Conservation (phyloP, 2,329 filamentous ascomycete genomes). For the Nemania serpens region DNA sequence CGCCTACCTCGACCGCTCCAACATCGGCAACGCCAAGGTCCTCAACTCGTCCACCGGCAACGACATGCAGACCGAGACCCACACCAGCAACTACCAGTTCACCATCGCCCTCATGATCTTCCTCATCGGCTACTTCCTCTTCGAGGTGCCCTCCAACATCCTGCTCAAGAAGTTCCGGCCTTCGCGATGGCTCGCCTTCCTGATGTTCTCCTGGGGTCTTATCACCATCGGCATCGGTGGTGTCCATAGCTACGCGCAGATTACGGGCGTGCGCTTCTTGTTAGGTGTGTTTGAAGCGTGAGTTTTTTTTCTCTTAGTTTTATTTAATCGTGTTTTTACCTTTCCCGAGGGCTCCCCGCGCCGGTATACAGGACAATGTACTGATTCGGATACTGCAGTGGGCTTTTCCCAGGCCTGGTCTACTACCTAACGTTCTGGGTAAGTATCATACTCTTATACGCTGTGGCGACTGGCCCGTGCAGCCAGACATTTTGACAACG, state of each 20-base stretch:
- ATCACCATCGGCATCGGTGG: constrained; percentile 71
- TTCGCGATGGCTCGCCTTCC: constrained; percentile 66
- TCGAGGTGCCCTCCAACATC: constrained; percentile 70
- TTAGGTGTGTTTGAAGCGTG: constrained; percentile 70
- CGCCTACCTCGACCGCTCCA: constrained; percentile 61
- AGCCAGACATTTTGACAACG: too few species aligned
- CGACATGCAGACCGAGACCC: constrained; percentile 43
- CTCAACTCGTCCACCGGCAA: constrained; percentile 45
- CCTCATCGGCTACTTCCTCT: constrained; percentile 47
- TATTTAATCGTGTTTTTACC: too few species aligned
- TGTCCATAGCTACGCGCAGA: constrained; percentile 62
- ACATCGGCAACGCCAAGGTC: constrained; percentile 52
- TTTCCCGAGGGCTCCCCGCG: too few species aligned
- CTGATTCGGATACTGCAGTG: constrained; percentile 39
- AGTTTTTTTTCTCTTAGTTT: too few species aligned
- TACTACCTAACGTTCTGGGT: constrained; percentile 72
- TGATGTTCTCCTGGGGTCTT: constrained; percentile 69
- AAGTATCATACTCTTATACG: too few species aligned
- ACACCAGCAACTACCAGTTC: constrained; percentile 41
- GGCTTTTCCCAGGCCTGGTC: constrained; percentile 69
- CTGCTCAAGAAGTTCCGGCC: constrained; percentile 68
- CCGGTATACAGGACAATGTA: too few species aligned
- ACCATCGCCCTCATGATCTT: constrained; percentile 47
- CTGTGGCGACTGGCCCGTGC: too few species aligned
- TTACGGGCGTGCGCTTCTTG: constrained; percentile 70